phyloP scores from a whole-genome alignment of 371 early-diverging fungal genomes.

The Mortierella sp. region DNA sequence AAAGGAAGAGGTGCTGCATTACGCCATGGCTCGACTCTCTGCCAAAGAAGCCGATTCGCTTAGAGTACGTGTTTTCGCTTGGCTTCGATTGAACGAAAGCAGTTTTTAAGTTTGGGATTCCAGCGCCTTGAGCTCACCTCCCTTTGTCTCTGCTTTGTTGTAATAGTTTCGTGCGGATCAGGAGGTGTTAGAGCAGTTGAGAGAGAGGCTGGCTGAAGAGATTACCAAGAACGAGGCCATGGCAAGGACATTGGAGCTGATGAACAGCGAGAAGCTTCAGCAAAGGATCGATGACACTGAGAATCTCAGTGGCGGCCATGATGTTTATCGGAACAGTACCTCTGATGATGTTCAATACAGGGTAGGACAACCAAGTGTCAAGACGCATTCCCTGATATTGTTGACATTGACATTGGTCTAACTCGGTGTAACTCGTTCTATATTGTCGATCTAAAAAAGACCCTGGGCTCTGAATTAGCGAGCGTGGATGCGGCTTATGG shows the following conservation, averaged over 20 bases:
- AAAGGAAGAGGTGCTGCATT: slow-evolving; percentile 19
- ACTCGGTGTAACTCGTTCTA: neutral
- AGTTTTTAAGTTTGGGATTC: too few species aligned
- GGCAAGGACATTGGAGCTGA: slow-evolving; percentile 22
- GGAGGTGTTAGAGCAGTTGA: slow-evolving; percentile 22
- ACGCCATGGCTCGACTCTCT: slow-evolving; percentile 16
- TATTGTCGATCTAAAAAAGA: slow-evolving; percentile 10
- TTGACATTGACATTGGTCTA: neutral
- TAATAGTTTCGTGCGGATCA: slow-evolving; percentile 33
- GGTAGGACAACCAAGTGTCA: slow-evolving; percentile 25
- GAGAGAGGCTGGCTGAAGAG: slow-evolving; percentile 29
- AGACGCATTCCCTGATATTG: neutral
- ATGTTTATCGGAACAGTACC: neutral
- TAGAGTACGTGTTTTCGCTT: slow-evolving; percentile 7
- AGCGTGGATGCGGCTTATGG: slow-evolving; percentile 21
- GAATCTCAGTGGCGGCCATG: slow-evolving; percentile 5
- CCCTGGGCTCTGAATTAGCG: slow-evolving; percentile 32
- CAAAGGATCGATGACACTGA: slow-evolving; percentile 23
- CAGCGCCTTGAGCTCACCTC: neutral
- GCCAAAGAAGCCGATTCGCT: slow-evolving; percentile 22
- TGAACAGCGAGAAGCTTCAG: slow-evolving; percentile 26
- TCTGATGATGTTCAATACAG: slow-evolving; percentile 2
- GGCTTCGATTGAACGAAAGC: neutral
- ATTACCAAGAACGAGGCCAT: slow-evolving; percentile 33
- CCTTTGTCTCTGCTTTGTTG: neutral